phyloP scores from a whole-genome alignment of 208 protist species.

The Balamuthia mandrillaris region DNA sequence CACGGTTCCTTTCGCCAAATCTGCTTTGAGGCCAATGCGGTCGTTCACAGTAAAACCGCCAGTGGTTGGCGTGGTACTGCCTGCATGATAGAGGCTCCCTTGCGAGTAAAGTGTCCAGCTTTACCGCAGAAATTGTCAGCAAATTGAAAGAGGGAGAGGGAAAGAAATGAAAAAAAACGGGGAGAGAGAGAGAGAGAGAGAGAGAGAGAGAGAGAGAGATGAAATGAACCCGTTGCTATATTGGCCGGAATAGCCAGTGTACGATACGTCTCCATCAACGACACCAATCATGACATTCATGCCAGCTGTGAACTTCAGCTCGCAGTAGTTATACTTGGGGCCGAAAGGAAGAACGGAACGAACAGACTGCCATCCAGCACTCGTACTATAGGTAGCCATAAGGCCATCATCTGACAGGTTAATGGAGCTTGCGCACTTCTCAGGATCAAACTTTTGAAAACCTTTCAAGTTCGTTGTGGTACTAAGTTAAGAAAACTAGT shows the following conservation, averaged over 20 bases:
- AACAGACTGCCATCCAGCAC: background rate
- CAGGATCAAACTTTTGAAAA: background rate
- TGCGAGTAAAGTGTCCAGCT: background rate
- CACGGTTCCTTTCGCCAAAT: background rate
- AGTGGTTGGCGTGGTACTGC: background rate
- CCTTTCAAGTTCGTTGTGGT: no score
- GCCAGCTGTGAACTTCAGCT: background rate
- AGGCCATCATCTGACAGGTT: background rate
- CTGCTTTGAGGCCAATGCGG: background rate
- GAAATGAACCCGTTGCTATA: background rate
- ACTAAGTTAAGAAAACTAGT: background rate
- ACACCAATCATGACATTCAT: background rate
- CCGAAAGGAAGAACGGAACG: background rate
- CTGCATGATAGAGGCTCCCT: background rate
- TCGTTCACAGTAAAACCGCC: background rate
- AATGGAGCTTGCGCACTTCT: background rate
- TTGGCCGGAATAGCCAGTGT: background rate
- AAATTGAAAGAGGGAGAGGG: no score
- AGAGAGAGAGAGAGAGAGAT: background rate
- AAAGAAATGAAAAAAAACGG: no score
- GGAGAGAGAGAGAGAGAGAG: background rate
- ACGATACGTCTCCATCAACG: background rate
- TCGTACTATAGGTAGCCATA: background rate
- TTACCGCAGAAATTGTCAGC: no score
- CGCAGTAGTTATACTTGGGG: background rate